Percentiles rank a stretch among this genome's conserved stretches.
Conservation (phyloP, 805 yeast species). For the Priceomyces medius region DNA sequence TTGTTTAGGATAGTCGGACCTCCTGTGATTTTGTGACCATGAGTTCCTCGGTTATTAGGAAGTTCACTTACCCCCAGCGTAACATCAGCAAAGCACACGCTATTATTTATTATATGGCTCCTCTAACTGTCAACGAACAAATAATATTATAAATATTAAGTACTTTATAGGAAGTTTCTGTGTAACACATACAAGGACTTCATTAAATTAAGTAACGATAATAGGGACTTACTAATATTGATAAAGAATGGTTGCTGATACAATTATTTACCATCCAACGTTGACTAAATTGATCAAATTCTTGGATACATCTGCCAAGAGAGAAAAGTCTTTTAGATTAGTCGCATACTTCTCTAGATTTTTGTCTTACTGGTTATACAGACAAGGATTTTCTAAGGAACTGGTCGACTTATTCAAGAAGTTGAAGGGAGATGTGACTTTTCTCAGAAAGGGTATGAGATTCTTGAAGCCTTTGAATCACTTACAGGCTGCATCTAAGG, state of each 20-base stretch:
- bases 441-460: conserved; percentile 81
- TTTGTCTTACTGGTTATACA: conserved; percentile 57
- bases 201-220: not conserved
- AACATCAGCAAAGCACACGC: not conserved
- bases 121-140: not conserved
- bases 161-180: too few relatives aligned
- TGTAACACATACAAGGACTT: not conserved
- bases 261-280: conserved; percentile 73
- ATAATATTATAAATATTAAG: too few relatives aligned
- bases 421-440: conserved; percentile 60
- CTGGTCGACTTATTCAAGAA: conserved; percentile 50
- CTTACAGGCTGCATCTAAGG: conserved; percentile 63
- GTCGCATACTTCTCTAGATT: conserved; percentile 81
- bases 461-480: conserved; percentile 78
- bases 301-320: conserved; percentile 65
- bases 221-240: not conserved
- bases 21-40: conserved; percentile 1
- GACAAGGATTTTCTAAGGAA: conserved; percentile 52
- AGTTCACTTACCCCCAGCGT: not conserved
- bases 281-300: conserved; percentile 59
- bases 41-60: conserved; percentile 1
- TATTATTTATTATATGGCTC: not conserved
- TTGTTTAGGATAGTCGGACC: not conserved
- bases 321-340: conserved; percentile 78
- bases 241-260: conserved; percentile 59